Evolutionary conservation across 2,329 filamentous ascomycete species (phyloP), one percentile per base, ranked within the genome.

Genomic region (Cladophialophora chaetospira): DNA sequence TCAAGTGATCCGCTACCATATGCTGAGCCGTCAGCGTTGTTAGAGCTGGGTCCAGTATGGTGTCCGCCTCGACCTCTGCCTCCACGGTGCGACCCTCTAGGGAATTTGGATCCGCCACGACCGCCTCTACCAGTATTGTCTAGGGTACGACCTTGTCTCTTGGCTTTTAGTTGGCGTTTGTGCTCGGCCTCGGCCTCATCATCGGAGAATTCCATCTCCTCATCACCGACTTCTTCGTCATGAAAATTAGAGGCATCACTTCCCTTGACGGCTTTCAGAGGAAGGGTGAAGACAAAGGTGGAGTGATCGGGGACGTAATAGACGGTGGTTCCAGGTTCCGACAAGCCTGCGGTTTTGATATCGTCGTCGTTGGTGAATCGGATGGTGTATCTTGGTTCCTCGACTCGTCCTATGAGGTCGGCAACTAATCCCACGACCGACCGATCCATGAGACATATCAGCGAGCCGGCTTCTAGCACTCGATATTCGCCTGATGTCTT

Each of bases 201-300:
- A 65, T 99, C 94, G 0, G 93, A 97, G 71, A 97, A 97, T 69
- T 97, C 94, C 65, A 91, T 83, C 70, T 97, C 93, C 33, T 96
- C 89, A 28, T 88, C 87, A 13, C 77, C 85, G 5, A 91, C 82
- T 74, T 97, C 93, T 71, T 99, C 94, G 65, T 97, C 94, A 72
- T 96, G 88, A 53, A 96, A 81, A 70, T 97, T 97, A 49, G 91
- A 96, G 6, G 94, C 93, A 72, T 99, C 94, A 8, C 91, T 94
- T 58, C 91, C 91, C 75, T 96, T 97, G 67, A 88, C 71, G 50
- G 80, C 82, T 72, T 88, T 88, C 55, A 97, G 77, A 5, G 87
- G 85, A 70, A 94, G 83, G 0, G 93, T 97, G 69, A 96, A 94
- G 53, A 96, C 90, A 66, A 88, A 95, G 0, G 82, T 86, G 36